Conservation (phyloP, 2,329 filamentous ascomycete genomes). For the Beauveria caledonica region DNA sequence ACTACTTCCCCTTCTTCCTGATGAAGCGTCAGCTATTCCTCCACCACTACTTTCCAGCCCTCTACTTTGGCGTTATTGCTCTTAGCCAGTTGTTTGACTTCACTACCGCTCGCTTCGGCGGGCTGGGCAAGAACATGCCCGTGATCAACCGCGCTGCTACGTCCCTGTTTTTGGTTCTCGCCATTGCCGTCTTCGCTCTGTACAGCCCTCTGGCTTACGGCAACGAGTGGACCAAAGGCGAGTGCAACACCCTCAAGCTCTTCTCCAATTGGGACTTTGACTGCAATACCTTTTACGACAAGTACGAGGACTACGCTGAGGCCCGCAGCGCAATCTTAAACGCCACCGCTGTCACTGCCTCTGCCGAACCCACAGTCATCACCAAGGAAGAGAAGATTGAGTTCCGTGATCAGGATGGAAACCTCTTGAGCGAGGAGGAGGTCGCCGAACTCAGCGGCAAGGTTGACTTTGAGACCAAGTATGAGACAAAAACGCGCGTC, state of each 20-base stretch:
- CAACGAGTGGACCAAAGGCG: slow-evolving; percentile 82
- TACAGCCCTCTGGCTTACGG: slow-evolving; percentile 88
- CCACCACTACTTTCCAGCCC: slow-evolving; percentile 95
- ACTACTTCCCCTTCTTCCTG: slow-evolving; percentile 98
- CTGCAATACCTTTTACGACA: slow-evolving; percentile 84
- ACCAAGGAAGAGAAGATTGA: slow-evolving; percentile 74
- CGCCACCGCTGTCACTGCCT: slow-evolving; percentile 38
- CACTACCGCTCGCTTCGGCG: slow-evolving; percentile 61
- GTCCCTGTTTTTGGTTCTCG: slow-evolving; percentile 64
- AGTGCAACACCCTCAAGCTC: slow-evolving; percentile 82
- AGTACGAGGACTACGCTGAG: slow-evolving; percentile 19
- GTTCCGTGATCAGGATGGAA: slow-evolving; percentile 91
- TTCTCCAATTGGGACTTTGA: slow-evolving; percentile 94
- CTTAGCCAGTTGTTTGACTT: slow-evolving; percentile 89
- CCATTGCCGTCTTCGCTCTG: slow-evolving; percentile 70
- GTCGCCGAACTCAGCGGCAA: slow-evolving; percentile 82
- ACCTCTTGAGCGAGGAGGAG: slow-evolving; percentile 74
- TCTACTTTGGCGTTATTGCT: slow-evolving; percentile 89
- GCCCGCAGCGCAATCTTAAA: slow-evolving; percentile 29
- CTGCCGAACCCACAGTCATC: slow-evolving; percentile 39
- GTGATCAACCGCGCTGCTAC: slow-evolving; percentile 67
- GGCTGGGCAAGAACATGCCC: slow-evolving; percentile 61
- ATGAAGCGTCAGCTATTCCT: slow-evolving; percentile 98
- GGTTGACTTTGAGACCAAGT: slow-evolving; percentile 90
- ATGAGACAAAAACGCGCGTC: slow-evolving; percentile 86